Evolutionary conservation across 805 yeast species (phyloP), one percentile per base, ranked within the genome.

Genomic region (Candida schatavii): DNA sequence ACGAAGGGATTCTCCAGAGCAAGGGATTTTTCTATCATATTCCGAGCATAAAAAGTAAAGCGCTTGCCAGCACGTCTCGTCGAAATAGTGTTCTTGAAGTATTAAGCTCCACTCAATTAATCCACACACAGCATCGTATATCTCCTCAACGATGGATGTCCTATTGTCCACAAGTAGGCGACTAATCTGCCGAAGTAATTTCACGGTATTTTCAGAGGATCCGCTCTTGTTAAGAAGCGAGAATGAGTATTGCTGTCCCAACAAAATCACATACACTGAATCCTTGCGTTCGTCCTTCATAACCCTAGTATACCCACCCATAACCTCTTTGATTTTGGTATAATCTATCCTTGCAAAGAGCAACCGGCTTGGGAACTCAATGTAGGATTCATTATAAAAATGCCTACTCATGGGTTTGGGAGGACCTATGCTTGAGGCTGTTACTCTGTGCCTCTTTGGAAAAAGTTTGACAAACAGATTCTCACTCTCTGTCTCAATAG

Each of bases 401-500:
- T 7, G 27, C 27, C 11, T 7, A 23, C 11, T 23, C 10, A 23
- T 7, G 7, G 10, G 27, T 11, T 11, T 23, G 10, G 11, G n/a
- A n/a, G n/a, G 27, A 7, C 11, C 27, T 7, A 23, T 7, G 27
- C 27, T 23, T 23, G 27, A 7, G 7, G 10, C 27, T 11, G 10
- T 7, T 7, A 11, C 27, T 23, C 11, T 23, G 11, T 7, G 10
- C 27, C 11, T 23, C 11, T 23, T 23, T 7, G 27, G 27, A 7
- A 31, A 5, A 5, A 5, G 20, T 31, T 42, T 43, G 2, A 53
- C 47, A 31, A 47, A 56, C 18, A 43, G 49, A 9, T 41, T 45
- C 3, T 50, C 46, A 37, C 68, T 65, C 36, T 68, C 74, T 0
- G 59, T 67, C 45, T 69, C 75, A 37, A 62, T 49, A 0, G 46